Evolutionary conservation across 305 asterid species (phyloP).

Genomic region (Ilex paraguariensis): DNA sequence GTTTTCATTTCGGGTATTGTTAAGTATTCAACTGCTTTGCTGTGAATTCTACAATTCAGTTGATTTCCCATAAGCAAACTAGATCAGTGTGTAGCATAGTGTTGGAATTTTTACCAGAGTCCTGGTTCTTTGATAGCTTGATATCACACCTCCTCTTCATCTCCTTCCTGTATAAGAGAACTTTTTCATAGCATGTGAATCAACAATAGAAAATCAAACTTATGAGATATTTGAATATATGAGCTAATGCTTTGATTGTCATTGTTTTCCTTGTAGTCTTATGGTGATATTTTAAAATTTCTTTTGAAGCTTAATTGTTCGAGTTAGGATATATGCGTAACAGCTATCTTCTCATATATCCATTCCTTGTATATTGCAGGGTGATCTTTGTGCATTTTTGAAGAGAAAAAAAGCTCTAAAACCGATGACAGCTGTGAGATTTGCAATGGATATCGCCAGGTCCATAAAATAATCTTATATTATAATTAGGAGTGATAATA

Average conservation of each 20-base stretch:
- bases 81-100: too few species aligned
- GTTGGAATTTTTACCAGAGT: too few species aligned
- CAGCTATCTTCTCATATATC: not conserved
- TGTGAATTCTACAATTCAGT: too few species aligned
- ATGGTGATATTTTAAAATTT: not conserved
- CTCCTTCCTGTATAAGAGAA: too few species aligned
- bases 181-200: too few species aligned
- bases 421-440: constrained; percentile 76
- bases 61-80: too few species aligned
- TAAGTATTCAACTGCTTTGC: too few species aligned
- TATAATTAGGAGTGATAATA: too few species aligned
- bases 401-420: constrained; percentile 64
- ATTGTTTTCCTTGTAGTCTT: not conserved
- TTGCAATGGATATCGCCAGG: constrained; percentile 98
- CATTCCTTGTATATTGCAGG: constrained; percentile 35
- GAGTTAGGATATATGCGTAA: not conserved
- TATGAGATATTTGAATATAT: too few species aligned
- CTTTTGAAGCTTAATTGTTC: not conserved
- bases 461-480: constrained; percentile 4
- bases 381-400: constrained; percentile 73
- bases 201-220: not conserved
- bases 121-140: too few species aligned
- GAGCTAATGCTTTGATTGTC: not conserved
- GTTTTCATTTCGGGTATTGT: too few species aligned
- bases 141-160: too few species aligned